Conservation (phyloP, 2,329 filamentous ascomycete genomes). For the Phialophora macrospora region DNA sequence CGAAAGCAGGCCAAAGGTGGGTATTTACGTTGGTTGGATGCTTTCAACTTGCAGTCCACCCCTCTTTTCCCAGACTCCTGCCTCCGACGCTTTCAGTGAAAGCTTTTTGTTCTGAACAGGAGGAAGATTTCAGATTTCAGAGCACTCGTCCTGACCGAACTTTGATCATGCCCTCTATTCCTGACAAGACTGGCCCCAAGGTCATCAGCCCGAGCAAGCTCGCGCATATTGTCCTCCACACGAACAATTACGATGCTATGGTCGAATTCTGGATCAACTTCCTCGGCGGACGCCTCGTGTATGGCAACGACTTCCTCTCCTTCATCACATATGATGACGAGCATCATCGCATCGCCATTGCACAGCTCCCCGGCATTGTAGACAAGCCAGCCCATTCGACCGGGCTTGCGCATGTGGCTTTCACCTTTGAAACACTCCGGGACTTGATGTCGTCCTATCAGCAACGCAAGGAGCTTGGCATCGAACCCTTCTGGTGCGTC, state of each 20-base stretch:
- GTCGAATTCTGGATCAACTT: not conserved
- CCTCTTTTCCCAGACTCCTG: too few relatives aligned
- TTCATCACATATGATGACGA: not conserved
- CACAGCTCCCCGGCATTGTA: not conserved
- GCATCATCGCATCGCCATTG: slow-evolving; percentile 1
- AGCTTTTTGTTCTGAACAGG: too few relatives aligned
- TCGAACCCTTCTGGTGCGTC: not conserved
- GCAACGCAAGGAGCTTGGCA: not conserved
- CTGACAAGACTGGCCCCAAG: too few relatives aligned
- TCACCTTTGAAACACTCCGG: not conserved
- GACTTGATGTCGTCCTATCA: not conserved
- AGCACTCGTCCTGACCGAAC: too few relatives aligned
- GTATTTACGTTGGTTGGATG: too few relatives aligned
- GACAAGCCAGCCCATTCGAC: not conserved
- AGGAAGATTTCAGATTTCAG: too few relatives aligned
- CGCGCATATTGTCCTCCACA: not conserved
- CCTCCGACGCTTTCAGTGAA: too few relatives aligned
- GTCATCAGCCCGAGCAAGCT: slow-evolving; percentile 2
- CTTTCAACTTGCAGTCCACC: too few relatives aligned
- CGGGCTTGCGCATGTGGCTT: slow-evolving; percentile 6
- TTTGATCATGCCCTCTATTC: too few relatives aligned
- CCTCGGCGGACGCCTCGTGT: not conserved
- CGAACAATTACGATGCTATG: not conserved
- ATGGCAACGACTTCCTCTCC: not conserved
- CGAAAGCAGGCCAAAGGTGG: too few relatives aligned